Conservation (phyloP, 345 rosid genomes). For the Eucalyptus pauciflora region DNA sequence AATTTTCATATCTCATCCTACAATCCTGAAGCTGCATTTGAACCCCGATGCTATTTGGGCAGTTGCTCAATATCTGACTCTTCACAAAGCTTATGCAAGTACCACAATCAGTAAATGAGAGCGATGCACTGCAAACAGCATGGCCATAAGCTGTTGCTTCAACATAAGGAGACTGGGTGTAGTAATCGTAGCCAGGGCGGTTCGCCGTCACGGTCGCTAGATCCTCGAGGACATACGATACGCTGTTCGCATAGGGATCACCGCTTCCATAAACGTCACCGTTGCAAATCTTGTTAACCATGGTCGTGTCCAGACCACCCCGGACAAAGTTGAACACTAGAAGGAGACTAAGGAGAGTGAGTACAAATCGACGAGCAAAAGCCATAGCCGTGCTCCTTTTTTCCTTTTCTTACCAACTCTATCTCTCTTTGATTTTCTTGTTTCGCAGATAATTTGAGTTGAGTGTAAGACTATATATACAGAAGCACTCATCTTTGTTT, state of each 20-base stretch:
- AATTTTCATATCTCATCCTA: not conserved
- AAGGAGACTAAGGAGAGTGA: not conserved
- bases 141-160: not conserved
- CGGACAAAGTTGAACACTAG: not conserved
- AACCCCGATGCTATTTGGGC: not conserved
- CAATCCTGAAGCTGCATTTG: not conserved
- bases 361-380: not conserved
- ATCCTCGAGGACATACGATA: not conserved
- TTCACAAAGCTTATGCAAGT: not conserved
- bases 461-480: not conserved
- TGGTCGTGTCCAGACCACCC: not conserved
- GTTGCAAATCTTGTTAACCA: not conserved
- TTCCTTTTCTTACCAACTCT: not conserved
- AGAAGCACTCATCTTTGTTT: not conserved
- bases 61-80: not conserved
- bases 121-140: not conserved
- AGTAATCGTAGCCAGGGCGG: not conserved
- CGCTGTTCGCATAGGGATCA: not conserved
- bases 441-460: not conserved
- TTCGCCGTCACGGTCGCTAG: not conserved
- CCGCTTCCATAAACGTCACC: not conserved
- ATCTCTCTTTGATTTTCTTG: not conserved
- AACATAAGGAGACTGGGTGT: not conserved
- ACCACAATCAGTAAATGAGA: not conserved
- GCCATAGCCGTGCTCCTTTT: not conserved